Percentiles rank a stretch among this genome's conserved stretches.
These are phyloP conservation scores for Hypoxylon intermedium DNA, from an alignment of 495 filamentous ascomycete genomes.

Conservation along the genomic window DNA sequence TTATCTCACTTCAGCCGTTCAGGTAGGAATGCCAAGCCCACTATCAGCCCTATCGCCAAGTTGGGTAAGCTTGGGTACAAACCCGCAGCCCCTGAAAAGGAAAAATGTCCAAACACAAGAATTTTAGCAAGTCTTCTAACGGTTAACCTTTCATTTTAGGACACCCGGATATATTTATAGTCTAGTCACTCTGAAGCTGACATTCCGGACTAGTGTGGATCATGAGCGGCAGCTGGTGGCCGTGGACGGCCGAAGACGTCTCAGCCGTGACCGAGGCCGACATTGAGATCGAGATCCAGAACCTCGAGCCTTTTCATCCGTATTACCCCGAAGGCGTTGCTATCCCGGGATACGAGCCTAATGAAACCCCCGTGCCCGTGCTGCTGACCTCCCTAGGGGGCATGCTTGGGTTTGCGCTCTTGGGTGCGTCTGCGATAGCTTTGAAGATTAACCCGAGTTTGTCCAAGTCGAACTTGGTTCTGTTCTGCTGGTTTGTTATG, in stretches of 20 bases:
- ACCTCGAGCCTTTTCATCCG: constrained; percentile 59
- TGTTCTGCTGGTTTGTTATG: constrained; percentile 67
- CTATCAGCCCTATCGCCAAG: background rate
- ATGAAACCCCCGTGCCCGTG: constrained; percentile 55
- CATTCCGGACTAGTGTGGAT: background rate
- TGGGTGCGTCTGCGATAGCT: constrained; percentile 51
- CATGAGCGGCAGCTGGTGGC: constrained; percentile 20
- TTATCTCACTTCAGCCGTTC: constrained; percentile 6
- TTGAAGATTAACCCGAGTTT: constrained; percentile 50
- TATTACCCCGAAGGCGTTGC: constrained; percentile 72
- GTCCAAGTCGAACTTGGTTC: constrained; percentile 50
- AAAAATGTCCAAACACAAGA: constrained; percentile 5
- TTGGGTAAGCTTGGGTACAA: background rate
- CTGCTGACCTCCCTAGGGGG: constrained; percentile 58
- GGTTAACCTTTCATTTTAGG: too few relatives aligned
- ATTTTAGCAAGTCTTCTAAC: background rate
- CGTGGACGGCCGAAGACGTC: background rate
- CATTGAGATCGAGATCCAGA: constrained; percentile 10
- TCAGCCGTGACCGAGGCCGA: constrained; percentile 1
- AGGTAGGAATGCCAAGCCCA: constrained; percentile 10
- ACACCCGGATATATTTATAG: too few relatives aligned
- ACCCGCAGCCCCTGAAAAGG: constrained; percentile 2
- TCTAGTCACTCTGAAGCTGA: too few relatives aligned
- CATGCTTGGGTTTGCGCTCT: constrained; percentile 54
- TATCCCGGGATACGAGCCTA: constrained; percentile 65